Evolutionary conservation across 163 green algal genomes (phyloP).

Genomic region (Scenedesmus sp.): DNA sequence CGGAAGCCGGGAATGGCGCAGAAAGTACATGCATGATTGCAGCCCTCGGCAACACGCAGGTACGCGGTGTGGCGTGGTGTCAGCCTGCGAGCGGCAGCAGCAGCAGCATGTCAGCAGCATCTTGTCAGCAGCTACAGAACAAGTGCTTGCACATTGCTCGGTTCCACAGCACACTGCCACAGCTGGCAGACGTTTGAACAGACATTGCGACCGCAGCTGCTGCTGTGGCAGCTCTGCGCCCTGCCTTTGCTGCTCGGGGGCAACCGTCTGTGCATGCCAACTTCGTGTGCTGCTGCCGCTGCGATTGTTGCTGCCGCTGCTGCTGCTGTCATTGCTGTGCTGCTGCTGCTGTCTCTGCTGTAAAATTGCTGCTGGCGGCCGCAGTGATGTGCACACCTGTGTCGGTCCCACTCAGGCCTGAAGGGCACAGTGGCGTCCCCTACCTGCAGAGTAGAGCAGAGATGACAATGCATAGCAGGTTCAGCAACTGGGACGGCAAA

Average conservation of each 20-base stretch:
- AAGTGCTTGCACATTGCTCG: not conserved
- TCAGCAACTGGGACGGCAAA: not conserved
- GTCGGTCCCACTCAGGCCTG: constrained; percentile 80
- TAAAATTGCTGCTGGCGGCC: too few species aligned
- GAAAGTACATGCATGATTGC: constrained; percentile 93
- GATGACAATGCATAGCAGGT: not conserved
- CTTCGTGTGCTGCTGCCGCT: too few species aligned
- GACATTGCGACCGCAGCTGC: too few species aligned
- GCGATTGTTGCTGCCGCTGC: not conserved
- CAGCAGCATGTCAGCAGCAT: not conserved
- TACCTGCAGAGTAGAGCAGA: constrained; percentile 68
- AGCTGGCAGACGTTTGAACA: too few species aligned
- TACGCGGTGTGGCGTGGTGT: constrained; percentile 91
- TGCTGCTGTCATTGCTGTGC: not conserved
- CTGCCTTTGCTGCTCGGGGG: too few species aligned
- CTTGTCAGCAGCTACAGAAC: not conserved
- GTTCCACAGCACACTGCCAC: not conserved
- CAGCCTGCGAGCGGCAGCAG: constrained; percentile 62
- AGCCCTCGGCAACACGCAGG: constrained; percentile 93
- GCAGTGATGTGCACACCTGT: constrained; percentile 20
- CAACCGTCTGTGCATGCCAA: too few species aligned
- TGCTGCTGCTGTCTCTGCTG: not conserved
- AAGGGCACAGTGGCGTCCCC: constrained; percentile 90
- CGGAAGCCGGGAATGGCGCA: constrained; percentile 80
- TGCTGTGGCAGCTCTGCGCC: too few species aligned